Percentiles rank a stretch among this genome's conserved stretches.
Conservation (phyloP, 208 protist species). For the Acanthamoeba royreba region DNA sequence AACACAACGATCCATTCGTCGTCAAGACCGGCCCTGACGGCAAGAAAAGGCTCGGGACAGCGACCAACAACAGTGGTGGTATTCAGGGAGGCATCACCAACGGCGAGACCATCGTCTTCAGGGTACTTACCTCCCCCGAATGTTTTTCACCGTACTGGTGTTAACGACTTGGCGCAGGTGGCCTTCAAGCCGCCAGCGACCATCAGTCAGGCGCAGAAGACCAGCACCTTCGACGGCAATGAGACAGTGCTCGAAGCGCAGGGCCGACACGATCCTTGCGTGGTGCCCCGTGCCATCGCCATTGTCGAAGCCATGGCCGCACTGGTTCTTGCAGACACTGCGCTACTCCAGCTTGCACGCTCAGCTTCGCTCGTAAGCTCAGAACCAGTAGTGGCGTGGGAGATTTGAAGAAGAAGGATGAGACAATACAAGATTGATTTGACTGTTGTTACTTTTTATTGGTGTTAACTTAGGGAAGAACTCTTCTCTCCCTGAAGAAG, state of each 20-base stretch:
- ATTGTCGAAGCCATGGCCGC: slow-evolving; percentile 84
- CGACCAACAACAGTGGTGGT: slow-evolving; percentile 37
- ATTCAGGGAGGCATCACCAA: slow-evolving; percentile 82
- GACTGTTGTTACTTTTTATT: too few species aligned
- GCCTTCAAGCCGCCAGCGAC: slow-evolving; percentile 86
- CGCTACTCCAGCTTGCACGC: slow-evolving; percentile 62
- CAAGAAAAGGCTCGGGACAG: not conserved
- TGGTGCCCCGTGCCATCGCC: slow-evolving; percentile 81
- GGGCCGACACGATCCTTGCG: slow-evolving; percentile 69
- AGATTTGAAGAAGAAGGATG: not conserved
- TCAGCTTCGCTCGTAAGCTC: not conserved
- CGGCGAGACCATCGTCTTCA: slow-evolving; percentile 78
- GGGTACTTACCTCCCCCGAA: not conserved
- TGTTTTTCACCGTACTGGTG: not conserved
- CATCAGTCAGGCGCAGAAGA: slow-evolving; percentile 77
- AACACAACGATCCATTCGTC: slow-evolving; percentile 81
- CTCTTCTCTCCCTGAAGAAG: too few species aligned
- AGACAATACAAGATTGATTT: too few species aligned
- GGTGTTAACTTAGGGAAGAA: too few species aligned
- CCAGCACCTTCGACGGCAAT: slow-evolving; percentile 66
- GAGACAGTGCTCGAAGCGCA: slow-evolving; percentile 73
- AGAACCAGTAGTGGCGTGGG: not conserved
- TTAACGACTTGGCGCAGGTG: slow-evolving; percentile 27
- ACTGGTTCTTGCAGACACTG: slow-evolving; percentile 75
- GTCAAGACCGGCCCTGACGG: not conserved